These are phyloP conservation scores for Trichoderma lentiforme DNA, from an alignment of 2,329 filamentous ascomycete species.

Conservation along the genomic window DNA sequence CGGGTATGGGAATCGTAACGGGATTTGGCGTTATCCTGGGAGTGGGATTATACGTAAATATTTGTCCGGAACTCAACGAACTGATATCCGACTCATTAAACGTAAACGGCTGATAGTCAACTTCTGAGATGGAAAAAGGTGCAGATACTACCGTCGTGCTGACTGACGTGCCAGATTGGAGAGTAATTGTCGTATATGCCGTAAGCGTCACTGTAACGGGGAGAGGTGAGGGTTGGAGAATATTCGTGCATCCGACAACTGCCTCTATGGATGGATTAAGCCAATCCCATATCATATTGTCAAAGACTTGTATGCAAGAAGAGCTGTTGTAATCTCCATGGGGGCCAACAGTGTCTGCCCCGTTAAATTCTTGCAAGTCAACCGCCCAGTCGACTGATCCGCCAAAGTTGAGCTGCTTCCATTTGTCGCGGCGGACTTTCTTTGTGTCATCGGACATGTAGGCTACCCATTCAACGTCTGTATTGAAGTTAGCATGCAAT, in stretches of 20 bases:
- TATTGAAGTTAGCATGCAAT: not conserved
- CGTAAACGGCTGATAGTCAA: constrained; percentile 1
- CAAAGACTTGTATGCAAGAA: not conserved
- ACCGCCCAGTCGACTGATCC: constrained; percentile 16
- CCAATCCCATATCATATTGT: constrained; percentile 15
- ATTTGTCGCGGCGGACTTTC: constrained; percentile 1
- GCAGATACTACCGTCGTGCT: constrained; percentile 4
- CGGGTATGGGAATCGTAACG: not conserved
- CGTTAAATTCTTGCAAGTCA: constrained; percentile 6
- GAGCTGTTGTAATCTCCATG: not conserved
- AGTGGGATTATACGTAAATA: constrained; percentile 2
- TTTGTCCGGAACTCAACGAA: not conserved
- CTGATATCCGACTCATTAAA: not conserved
- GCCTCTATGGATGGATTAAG: constrained; percentile 1
- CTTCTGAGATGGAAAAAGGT: constrained; percentile 1
- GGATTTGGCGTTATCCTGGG: not conserved
- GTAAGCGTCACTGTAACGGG: not conserved
- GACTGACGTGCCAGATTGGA: not conserved
- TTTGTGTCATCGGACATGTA: constrained; percentile 13
- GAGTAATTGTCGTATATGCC: constrained; percentile 9
- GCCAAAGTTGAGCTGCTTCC: constrained; percentile 3
- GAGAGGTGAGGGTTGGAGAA: constrained; percentile 7
- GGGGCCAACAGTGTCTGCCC: not conserved
- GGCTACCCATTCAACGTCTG: constrained; percentile 8
- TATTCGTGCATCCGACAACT: not conserved